Conservation (phyloP, 2,329 filamentous ascomycete species). For the Xylaria multiplex region DNA sequence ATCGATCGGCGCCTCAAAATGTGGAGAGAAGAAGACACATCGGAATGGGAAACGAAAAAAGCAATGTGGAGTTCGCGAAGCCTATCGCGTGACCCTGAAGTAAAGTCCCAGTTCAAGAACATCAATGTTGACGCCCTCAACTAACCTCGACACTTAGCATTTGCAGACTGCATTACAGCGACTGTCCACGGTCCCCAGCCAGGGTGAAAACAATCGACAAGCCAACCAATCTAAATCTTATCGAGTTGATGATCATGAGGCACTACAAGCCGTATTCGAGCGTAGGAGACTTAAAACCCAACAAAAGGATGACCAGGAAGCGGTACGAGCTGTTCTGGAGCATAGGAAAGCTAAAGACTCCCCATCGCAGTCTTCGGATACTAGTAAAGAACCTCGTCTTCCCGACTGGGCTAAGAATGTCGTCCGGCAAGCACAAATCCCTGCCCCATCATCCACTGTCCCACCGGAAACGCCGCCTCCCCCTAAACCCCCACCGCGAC, state of each 20-base stretch:
- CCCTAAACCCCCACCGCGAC: constrained; percentile 20
- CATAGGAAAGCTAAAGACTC: constrained; percentile 39
- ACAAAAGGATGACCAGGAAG: constrained; percentile 32
- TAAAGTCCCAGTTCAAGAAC: constrained; percentile 34
- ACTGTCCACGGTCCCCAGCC: constrained; percentile 31
- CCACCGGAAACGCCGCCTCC: constrained; percentile 23
- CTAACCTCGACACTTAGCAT: constrained; percentile 41
- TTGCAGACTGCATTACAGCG: constrained; percentile 37
- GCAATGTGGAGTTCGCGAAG: constrained; percentile 12
- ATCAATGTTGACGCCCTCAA: constrained; percentile 21
- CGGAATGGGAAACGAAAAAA: constrained; percentile 37
- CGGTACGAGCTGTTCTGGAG: constrained; percentile 37
- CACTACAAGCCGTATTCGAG: constrained; percentile 37
- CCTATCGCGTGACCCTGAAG: constrained; percentile 38
- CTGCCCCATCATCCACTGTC: constrained; percentile 34
- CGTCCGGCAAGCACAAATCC: constrained; percentile 38
- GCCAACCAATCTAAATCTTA: constrained; percentile 39
- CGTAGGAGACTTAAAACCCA: constrained; percentile 34
- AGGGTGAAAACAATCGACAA: constrained; percentile 9
- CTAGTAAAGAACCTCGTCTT: constrained; percentile 39
- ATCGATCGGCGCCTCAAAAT: constrained; percentile 25
- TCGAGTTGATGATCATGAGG: constrained; percentile 43
- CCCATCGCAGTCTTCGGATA: constrained; percentile 27
- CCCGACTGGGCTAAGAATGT: constrained; percentile 45
- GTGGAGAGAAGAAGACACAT: constrained; percentile 27